Evolutionary conservation across 2,329 filamentous ascomycete genomes (phyloP).

Genomic region (Trichoderma sp.): DNA sequence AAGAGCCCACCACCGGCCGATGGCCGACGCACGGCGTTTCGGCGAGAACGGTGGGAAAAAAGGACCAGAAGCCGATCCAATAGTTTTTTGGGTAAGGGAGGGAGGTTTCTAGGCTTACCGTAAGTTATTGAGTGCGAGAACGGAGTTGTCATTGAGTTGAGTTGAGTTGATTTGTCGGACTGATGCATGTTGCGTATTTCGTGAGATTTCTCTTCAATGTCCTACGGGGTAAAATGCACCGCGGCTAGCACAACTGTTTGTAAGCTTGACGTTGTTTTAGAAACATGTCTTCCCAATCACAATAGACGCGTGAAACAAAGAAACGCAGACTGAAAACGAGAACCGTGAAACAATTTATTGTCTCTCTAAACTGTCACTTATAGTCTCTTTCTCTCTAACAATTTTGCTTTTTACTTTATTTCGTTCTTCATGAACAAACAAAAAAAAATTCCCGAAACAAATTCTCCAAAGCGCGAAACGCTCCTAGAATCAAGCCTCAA

Average conservation of each 20-base stretch:
- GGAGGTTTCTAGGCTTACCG: neutral
- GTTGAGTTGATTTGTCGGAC: neutral
- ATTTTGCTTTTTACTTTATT: neutral
- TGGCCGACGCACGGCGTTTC: neutral
- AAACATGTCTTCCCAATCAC: neutral
- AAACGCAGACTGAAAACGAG: neutral
- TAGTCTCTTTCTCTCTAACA: conserved; percentile 1
- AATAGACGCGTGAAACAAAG: neutral
- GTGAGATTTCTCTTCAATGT: neutral
- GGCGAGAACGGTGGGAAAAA: neutral
- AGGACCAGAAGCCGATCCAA: neutral
- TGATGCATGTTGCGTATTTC: neutral
- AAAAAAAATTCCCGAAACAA: neutral
- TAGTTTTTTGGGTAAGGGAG: neutral
- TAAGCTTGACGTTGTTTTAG: neutral
- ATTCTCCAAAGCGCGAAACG: neutral
- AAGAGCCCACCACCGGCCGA: neutral
- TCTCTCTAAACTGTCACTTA: conserved; percentile 2
- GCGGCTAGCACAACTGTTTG: neutral
- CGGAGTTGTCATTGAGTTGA: neutral
- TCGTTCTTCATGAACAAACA: neutral
- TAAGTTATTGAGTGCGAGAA: neutral
- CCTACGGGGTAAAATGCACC: neutral
- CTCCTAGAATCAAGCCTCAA: conserved; percentile 46
- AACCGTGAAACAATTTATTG: neutral